Conservation (phyloP, 1,139 yeast genomes). For the Groenewaldozyma sp. region DNA sequence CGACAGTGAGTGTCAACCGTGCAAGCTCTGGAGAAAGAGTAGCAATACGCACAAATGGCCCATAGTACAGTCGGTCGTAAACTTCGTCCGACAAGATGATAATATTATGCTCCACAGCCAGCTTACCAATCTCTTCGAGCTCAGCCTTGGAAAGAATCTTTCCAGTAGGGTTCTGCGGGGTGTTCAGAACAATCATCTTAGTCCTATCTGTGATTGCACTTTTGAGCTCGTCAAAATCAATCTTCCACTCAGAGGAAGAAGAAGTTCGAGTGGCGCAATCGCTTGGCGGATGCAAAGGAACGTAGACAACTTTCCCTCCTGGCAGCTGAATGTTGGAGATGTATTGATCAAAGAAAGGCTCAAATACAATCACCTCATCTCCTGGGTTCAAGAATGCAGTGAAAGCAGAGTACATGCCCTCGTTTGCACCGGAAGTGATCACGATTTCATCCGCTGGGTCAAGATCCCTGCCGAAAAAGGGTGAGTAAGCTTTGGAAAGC, state of each 20-base stretch:
- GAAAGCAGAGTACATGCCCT: conserved; percentile 79
- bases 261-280: conserved; percentile 57
- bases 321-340: conserved; percentile 87
- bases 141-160: conserved; percentile 75
- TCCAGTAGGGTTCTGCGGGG: conserved; percentile 96
- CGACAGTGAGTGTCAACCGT: conserved; percentile 76
- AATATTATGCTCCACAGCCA: conserved; percentile 77
- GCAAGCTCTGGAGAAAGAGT: conserved; percentile 69
- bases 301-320: conserved; percentile 85
- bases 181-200: conserved; percentile 75
- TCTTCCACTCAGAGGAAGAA: conserved; percentile 76
- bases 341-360: conserved; percentile 95
- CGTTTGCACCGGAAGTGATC: conserved; percentile 94
- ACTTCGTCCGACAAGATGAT: conserved; percentile 87
- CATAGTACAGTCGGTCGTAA: conserved; percentile 77
- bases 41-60: conserved; percentile 75
- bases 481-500: conserved; percentile 60
- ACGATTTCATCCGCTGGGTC: conserved; percentile 54
- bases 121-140: conserved; percentile 59
- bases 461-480: conserved; percentile 52
- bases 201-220: conserved; percentile 64
- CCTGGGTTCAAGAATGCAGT: conserved; percentile 80
- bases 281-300: conserved; percentile 75
- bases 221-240: conserved; percentile 71
- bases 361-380: conserved; percentile 95